Evolutionary conservation across 2,329 filamentous ascomycete species (phyloP).

Genomic region (Immersiporthe knoxdaviesiana): DNA sequence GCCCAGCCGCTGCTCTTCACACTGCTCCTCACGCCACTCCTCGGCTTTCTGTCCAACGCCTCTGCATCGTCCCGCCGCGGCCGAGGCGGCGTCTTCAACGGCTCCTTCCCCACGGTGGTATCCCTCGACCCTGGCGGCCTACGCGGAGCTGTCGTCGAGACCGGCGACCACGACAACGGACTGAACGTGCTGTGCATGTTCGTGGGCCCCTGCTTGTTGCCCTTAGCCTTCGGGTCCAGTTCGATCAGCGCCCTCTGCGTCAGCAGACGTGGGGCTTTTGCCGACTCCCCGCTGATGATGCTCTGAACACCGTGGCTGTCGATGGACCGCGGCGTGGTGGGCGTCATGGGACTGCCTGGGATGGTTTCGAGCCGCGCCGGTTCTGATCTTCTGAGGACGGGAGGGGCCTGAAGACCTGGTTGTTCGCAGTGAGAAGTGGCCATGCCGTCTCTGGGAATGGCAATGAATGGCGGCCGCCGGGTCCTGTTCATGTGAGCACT

Average conservation of each 20-base stretch:
- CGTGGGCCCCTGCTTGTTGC: neutral
- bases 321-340: neutral
- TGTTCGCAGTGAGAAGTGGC: neutral
- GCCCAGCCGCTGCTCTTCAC: neutral
- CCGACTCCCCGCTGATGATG: conserved; percentile 13
- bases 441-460: conserved; percentile 3
- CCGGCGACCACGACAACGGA: conserved; percentile 5
- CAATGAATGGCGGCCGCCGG: neutral
- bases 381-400: neutral
- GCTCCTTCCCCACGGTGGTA: neutral
- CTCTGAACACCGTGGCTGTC: conserved; percentile 8
- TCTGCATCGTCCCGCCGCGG: neutral
- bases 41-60: neutral
- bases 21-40: neutral
- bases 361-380: conserved; percentile 3
- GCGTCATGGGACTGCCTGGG: conserved; percentile 5
- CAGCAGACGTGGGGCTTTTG: conserved; percentile 20
- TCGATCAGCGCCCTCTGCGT: conserved; percentile 24
- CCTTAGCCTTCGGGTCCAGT: conserved; percentile 1
- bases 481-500: neutral
- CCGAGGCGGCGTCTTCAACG: neutral
- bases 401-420: neutral
- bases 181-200: conserved; percentile 9
- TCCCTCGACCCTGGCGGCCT: too few relatives aligned
- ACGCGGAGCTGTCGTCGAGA: neutral